These are phyloP conservation scores for Kazachstania africana DNA, from an alignment of 805 yeast species.

Conservation along the genomic window DNA sequence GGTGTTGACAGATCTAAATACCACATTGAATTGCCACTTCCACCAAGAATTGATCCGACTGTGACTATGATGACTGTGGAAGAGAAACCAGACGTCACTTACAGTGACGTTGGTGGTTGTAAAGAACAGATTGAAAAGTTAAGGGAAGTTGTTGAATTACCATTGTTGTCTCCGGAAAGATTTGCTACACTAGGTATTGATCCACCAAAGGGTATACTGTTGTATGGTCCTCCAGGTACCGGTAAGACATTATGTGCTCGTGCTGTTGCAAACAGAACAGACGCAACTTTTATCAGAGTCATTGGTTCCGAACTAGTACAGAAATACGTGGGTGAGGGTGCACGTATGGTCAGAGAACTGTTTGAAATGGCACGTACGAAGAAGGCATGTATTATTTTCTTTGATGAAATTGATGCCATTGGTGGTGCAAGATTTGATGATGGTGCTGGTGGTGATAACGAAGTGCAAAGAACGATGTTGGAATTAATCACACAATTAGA, in stretches of 20 bases:
- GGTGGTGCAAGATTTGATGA: constrained; percentile 99
- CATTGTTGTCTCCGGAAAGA: constrained; percentile 88
- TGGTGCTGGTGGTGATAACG: constrained; percentile 99
- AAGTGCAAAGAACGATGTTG: constrained; percentile 97
- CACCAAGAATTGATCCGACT: constrained; percentile 94
- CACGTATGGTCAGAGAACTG: constrained; percentile 96
- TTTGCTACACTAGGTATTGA: constrained; percentile 95
- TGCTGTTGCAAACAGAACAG: constrained; percentile 98
- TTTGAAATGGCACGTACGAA: constrained; percentile 99
- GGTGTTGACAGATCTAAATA: constrained; percentile 97
- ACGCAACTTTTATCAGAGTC: constrained; percentile 95
- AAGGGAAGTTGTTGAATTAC: constrained; percentile 92
- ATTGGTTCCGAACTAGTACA: constrained; percentile 98
- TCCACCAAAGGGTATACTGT: constrained; percentile 94
- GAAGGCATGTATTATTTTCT: constrained; percentile 94
- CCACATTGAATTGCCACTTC: constrained; percentile 92
- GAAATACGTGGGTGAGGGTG: constrained; percentile 99
- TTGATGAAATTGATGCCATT: constrained; percentile 97
- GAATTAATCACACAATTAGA: constrained; percentile 95
- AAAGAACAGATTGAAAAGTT: constrained; percentile 96
- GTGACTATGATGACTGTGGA: constrained; percentile 99
- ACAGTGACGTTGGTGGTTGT: constrained; percentile 97
- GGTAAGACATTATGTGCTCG: constrained; percentile 98
- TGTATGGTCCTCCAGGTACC: constrained; percentile 98
- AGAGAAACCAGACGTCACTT: constrained; percentile 98